Evolutionary conservation across 768 basidiomycete species (phyloP), one percentile per base, ranked within the genome.

Genomic region (Agaricus sinodeliciosus): DNA sequence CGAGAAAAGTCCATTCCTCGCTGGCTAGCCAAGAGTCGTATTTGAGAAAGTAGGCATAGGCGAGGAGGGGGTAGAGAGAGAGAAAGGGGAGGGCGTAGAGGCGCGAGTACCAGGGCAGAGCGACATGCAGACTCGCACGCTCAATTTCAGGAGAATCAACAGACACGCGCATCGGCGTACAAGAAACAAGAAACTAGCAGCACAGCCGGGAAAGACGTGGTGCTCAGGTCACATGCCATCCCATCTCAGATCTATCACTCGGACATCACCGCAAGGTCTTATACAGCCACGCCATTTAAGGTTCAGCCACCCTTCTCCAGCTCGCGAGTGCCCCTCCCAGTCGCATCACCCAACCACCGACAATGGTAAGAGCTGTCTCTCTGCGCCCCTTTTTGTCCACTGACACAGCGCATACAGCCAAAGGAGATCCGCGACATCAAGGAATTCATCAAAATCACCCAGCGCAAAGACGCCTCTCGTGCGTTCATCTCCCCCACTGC

Each of bases 361-460:
- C 69, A 66, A 73, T 73, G 72, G 72, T 64, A 68, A 72, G n/a
- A n/a, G 66, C 59, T 52, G 28, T 43, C 42, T 28, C 25, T 27
- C 16, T 19, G 13, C 25, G 9, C 36, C 12, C 31, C 40, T n/a
- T 22, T 51, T 60, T 28, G 56, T n/a, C n/a, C 54, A 9, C 59
- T 41, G 50, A 54, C 43, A 34, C 31, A 8, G 18, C 27, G 9
- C 11, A 15, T 3, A n/a, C 65, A 97, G 95, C 94, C 95, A 56
- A 94, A 96, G 77, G 90, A 97, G 84, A 85, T 99, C 77, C 79
- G 81, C 63, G 94, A 98, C 73, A 97, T 98, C 81, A 99, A 98
- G 79, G 80, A 90, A 72, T 97, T 98, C 78, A 90, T 98, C 72
- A 87, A 93, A 76, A 91, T 95, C 70, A 87, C 94, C 51, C 85